phyloP scores from a whole-genome alignment of 225 moss, liverwort and hornwort species.

The Marchantia paleacea region DNA sequence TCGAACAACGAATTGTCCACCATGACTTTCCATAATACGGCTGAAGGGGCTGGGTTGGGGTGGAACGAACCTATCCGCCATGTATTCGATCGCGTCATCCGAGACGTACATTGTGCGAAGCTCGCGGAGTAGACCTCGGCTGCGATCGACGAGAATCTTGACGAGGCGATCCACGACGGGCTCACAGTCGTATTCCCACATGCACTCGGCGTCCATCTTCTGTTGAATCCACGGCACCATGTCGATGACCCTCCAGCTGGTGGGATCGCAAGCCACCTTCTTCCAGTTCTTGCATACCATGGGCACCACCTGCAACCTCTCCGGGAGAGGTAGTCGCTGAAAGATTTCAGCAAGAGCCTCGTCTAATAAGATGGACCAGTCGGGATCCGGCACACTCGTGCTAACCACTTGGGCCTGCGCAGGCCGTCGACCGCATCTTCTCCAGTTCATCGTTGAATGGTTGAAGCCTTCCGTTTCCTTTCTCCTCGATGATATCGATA shows the following conservation, averaged over 20 bases:
- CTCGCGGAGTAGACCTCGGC: constrained; percentile 39
- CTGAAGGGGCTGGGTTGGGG: not conserved
- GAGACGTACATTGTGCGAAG: constrained; percentile 44
- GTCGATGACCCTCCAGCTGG: constrained; percentile 36
- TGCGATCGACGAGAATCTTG: constrained; percentile 34
- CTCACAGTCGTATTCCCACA: constrained; percentile 38
- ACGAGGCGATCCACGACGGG: constrained; percentile 33
- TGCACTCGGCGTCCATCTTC: constrained; percentile 31
- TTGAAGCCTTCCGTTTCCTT: too few species aligned
- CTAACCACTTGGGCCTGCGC: too few species aligned
- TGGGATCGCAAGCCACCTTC: constrained; percentile 30
- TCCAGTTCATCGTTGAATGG: too few species aligned
- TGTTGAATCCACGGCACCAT: constrained; percentile 42
- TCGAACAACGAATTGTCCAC: not conserved
- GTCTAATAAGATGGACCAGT: constrained; percentile 27
- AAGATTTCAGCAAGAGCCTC: constrained; percentile 43
- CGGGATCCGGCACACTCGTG: not conserved
- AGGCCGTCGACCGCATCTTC: not conserved
- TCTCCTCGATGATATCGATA: too few species aligned
- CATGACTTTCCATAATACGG: not conserved
- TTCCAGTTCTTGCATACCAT: constrained; percentile 39
- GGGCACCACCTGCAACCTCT: constrained; percentile 35
- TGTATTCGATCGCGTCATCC: constrained; percentile 36
- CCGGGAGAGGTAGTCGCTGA: constrained; percentile 31
- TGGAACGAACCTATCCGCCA: constrained; percentile 38